These are phyloP conservation scores for Reutealis trisperma DNA, from an alignment of 345 rosid species.

Conservation along the genomic window DNA sequence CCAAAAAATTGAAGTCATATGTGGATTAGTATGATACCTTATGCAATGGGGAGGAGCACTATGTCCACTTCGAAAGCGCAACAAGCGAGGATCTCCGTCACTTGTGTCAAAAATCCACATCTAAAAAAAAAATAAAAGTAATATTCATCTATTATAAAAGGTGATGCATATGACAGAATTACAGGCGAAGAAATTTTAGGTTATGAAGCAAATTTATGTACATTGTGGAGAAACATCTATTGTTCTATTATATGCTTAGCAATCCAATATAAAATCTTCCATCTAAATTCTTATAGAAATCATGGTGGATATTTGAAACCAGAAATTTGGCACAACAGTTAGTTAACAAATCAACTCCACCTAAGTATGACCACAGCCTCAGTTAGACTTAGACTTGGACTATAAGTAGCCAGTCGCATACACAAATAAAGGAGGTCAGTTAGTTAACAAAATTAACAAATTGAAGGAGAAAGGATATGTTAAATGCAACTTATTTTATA, in stretches of 20 bases:
- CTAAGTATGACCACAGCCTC: not conserved
- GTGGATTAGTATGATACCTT: constrained; percentile 47
- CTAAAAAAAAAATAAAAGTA: constrained; percentile 29
- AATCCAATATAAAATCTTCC: constrained; percentile 3
- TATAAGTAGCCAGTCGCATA: no score
- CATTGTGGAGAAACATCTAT: not conserved
- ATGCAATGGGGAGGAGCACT: constrained; percentile 98
- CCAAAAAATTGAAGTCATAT: not conserved
- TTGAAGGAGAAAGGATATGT: not conserved
- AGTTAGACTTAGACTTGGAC: no score
- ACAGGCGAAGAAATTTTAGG: constrained; percentile 1
- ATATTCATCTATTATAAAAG: not conserved
- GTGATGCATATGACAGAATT: constrained; percentile 4
- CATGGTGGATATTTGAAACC: not conserved
- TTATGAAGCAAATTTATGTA: not conserved
- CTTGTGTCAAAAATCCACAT: constrained; percentile 97
- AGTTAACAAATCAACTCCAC: not conserved
- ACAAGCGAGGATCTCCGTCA: constrained; percentile 92
- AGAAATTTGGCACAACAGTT: not conserved
- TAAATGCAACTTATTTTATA: not conserved
- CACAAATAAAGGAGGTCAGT: not conserved
- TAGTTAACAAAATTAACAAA: not conserved
- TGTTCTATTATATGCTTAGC: not conserved
- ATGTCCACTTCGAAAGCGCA: constrained; percentile 96
- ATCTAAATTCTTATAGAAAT: not conserved